A percentile compares a stretch with the other conserved stretches of the same genome.
phyloP scores from a whole-genome alignment of 2,329 filamentous ascomycete genomes.

The Zasmidium cellare region DNA sequence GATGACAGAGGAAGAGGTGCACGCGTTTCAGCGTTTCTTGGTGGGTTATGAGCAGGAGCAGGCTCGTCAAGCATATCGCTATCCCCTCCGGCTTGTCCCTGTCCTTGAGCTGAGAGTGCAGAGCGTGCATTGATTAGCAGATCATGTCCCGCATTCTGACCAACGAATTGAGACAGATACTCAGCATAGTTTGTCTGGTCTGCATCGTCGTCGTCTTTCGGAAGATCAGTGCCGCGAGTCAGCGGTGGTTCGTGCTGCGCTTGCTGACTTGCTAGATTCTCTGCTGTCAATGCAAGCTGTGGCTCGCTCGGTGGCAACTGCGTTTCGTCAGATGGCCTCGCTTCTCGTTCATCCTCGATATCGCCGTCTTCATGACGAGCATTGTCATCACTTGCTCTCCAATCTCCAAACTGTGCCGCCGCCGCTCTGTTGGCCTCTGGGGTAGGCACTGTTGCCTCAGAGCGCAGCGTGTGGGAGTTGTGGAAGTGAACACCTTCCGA shows the following conservation, averaged over 20 bases:
- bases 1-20: constrained; percentile 7
- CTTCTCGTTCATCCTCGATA: not conserved
- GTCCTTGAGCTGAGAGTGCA: not conserved
- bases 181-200: constrained; percentile 29
- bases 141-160: not conserved
- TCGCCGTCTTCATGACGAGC: not conserved
- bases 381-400: not conserved
- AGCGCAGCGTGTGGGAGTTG: not conserved
- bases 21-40: not conserved
- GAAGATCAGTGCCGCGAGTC: constrained; percentile 30
- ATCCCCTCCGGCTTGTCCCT: not conserved
- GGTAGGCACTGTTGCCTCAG: not conserved
- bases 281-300: constrained; percentile 29
- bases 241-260: constrained; percentile 22
- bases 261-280: constrained; percentile 35
- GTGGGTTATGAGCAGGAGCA: no score
- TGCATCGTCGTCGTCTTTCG: constrained; percentile 30
- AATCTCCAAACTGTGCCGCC: not conserved
- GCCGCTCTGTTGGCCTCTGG: constrained; percentile 2
- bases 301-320: not conserved
- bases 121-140: no score
- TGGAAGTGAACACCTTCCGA: not conserved
- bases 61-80: not conserved
- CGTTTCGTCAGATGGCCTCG: not conserved
- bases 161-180: constrained; percentile 17